phyloP scores from a whole-genome alignment of 371 early-diverging fungal species.

The Basidiobolus meristosporus region DNA sequence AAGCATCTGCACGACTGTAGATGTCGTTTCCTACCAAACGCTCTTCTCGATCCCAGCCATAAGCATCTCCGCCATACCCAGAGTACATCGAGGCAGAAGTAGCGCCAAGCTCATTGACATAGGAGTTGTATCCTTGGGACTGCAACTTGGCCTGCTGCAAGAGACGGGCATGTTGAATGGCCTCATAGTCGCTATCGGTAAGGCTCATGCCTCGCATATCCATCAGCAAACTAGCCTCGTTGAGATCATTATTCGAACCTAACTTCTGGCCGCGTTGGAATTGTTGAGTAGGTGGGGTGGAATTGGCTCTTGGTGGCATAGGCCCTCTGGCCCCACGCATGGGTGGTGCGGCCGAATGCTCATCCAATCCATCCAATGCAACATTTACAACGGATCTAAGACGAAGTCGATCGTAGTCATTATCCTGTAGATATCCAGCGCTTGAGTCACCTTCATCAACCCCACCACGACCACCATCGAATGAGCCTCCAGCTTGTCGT shows the following conservation, averaged over 20 bases:
- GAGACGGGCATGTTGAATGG: slow-evolving; percentile 3
- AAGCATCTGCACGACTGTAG: too few relatives aligned
- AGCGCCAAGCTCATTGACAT: not conserved
- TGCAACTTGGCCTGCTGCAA: slow-evolving; percentile 5
- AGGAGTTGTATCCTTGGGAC: not conserved
- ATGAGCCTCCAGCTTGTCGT: slow-evolving; percentile 6
- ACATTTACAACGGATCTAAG: slow-evolving; percentile 25
- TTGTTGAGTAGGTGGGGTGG: slow-evolving; percentile 19
- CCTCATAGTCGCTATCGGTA: slow-evolving; percentile 9
- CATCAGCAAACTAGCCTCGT: slow-evolving; percentile 8
- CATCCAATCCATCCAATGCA: slow-evolving; percentile 22
- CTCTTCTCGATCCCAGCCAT: too few relatives aligned
- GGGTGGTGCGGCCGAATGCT: slow-evolving; percentile 4
- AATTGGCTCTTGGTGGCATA: slow-evolving; percentile 18
- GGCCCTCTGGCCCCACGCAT: slow-evolving; percentile 8
- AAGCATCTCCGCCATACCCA: too few relatives aligned
- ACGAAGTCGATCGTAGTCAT: slow-evolving; percentile 6
- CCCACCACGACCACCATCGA: slow-evolving; percentile 6
- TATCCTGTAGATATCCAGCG: too few relatives aligned
- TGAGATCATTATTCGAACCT: too few relatives aligned
- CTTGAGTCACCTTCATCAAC: too few relatives aligned
- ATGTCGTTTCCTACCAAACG: too few relatives aligned
- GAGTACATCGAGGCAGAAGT: not conserved
- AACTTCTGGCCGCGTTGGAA: not conserved
- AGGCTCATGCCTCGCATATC: slow-evolving; percentile 13